A percentile compares a stretch with the other conserved stretches of the same genome.
These are phyloP conservation scores for Agrocybe pediades DNA, from an alignment of 768 basidiomycete species.

Conservation along the genomic window DNA sequence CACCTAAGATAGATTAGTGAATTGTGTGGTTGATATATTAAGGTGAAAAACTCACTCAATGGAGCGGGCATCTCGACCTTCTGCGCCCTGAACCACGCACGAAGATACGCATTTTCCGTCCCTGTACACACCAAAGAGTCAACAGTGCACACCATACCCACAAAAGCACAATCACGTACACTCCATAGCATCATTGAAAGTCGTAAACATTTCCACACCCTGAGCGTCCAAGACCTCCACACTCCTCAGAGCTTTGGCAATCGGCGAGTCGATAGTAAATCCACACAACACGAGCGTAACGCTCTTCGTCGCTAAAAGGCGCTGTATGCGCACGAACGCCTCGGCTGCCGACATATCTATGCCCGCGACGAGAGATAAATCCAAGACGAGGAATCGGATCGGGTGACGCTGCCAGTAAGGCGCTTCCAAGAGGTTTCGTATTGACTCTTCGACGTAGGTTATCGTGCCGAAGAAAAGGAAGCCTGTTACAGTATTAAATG, in stretches of 20 bases:
- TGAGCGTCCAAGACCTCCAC: slow-evolving; percentile 81
- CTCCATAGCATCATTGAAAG: slow-evolving; percentile 90
- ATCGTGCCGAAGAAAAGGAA: slow-evolving; percentile 96
- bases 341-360: slow-evolving; percentile 96
- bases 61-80: slow-evolving; percentile 52
- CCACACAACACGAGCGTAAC: slow-evolving; percentile 92
- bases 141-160: neutral
- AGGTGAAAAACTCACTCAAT: slow-evolving; percentile 38
- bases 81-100: slow-evolving; percentile 73
- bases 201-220: slow-evolving; percentile 79
- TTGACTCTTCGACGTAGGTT: slow-evolving; percentile 83
- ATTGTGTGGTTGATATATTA: slow-evolving; percentile 4
- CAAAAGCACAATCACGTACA: slow-evolving; percentile 49
- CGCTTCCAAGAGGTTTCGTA: slow-evolving; percentile 72
- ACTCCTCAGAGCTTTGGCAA: slow-evolving; percentile 73
- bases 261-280: slow-evolving; percentile 56
- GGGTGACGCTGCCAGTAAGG: slow-evolving; percentile 74
- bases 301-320: slow-evolving; percentile 71
- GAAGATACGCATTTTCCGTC: slow-evolving; percentile 93
- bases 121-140: slow-evolving; percentile 38
- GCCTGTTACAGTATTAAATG: slow-evolving; percentile 35
- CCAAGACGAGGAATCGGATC: slow-evolving; percentile 88
- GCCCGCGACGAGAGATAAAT: slow-evolving; percentile 82
- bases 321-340: slow-evolving; percentile 89
- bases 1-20: slow-evolving; percentile 40